phyloP scores from a whole-genome alignment of 139 green algal genomes.

The Picochlorum sp. region DNA sequence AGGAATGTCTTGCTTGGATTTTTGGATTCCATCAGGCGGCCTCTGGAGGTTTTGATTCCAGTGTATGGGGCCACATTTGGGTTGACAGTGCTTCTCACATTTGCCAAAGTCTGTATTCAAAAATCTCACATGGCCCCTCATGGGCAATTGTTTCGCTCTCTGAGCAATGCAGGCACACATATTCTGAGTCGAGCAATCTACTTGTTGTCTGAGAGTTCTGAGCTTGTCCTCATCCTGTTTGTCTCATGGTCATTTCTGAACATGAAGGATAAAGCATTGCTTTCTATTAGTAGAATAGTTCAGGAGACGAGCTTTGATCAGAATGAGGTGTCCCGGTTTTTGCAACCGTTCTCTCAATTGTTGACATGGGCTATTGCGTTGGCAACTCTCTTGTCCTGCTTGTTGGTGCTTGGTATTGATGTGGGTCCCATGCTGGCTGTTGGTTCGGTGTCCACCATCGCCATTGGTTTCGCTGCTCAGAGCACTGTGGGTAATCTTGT shows the following conservation, averaged over 20 bases:
- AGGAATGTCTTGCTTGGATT: background rate
- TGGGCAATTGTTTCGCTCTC: background rate
- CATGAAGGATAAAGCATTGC: slow-evolving; percentile 9
- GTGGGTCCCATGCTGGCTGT: slow-evolving; percentile 16
- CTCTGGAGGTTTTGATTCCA: background rate
- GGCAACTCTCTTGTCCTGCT: background rate
- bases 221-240: slow-evolving; percentile 27
- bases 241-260: slow-evolving; percentile 12
- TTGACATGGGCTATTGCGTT: slow-evolving; percentile 20
- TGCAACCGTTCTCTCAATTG: slow-evolving; percentile 14
- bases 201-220: slow-evolving; percentile 10
- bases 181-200: background rate
- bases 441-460: slow-evolving; percentile 10
- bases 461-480: slow-evolving; percentile 29
- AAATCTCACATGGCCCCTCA: background rate
- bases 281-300: slow-evolving; percentile 8
- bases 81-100: background rate
- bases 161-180: background rate
- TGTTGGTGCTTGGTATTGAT: slow-evolving; percentile 20
- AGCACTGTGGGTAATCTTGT: slow-evolving; percentile 28
- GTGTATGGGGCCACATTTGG: background rate
- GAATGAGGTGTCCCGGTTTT: slow-evolving; percentile 4
- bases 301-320: background rate
- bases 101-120: background rate
- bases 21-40: background rate